phyloP scores from a whole-genome alignment of 1,139 yeast genomes.

The Zhuliangozyma blackwelliae region DNA sequence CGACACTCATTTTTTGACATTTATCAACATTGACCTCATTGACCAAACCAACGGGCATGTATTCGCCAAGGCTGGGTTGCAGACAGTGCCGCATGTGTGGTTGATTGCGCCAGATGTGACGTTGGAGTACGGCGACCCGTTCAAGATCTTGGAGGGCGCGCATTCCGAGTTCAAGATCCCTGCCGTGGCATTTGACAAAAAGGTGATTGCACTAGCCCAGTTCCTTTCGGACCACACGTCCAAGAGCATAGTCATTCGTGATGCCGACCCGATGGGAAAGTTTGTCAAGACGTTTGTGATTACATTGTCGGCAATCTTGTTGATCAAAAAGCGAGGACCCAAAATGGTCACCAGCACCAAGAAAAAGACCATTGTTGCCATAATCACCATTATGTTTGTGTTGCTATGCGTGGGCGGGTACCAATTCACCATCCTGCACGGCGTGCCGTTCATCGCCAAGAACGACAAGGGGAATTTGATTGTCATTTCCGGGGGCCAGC shows the following conservation, averaged over 20 bases:
- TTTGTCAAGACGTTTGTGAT: constrained; percentile 44
- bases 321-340: constrained; percentile 49
- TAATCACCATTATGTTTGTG: constrained; percentile 37
- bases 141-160: constrained; percentile 24
- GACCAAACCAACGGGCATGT: constrained; percentile 31
- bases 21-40: constrained; percentile 49
- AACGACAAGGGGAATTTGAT: constrained; percentile 45
- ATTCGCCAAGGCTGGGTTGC: constrained; percentile 38
- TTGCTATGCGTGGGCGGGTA: constrained; percentile 54
- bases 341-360: constrained; percentile 26
- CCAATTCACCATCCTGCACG: constrained; percentile 56
- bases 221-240: constrained; percentile 46
- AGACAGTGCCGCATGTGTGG: constrained; percentile 61
- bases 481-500: constrained; percentile 57
- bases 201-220: constrained; percentile 46
- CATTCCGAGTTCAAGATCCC: constrained; percentile 33
- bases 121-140: constrained; percentile 16
- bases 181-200: constrained; percentile 20
- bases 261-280: constrained; percentile 35
- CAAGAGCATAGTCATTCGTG: constrained; percentile 37
- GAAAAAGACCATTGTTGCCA: constrained; percentile 30
- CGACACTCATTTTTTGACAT: constrained; percentile 34
- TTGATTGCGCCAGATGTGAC: constrained; percentile 50
- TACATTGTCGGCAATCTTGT: constrained; percentile 42
- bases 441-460: constrained; percentile 59